phyloP scores from a whole-genome alignment of 1,284 basidiomycete genomes.

The Puccinia triticina region DNA sequence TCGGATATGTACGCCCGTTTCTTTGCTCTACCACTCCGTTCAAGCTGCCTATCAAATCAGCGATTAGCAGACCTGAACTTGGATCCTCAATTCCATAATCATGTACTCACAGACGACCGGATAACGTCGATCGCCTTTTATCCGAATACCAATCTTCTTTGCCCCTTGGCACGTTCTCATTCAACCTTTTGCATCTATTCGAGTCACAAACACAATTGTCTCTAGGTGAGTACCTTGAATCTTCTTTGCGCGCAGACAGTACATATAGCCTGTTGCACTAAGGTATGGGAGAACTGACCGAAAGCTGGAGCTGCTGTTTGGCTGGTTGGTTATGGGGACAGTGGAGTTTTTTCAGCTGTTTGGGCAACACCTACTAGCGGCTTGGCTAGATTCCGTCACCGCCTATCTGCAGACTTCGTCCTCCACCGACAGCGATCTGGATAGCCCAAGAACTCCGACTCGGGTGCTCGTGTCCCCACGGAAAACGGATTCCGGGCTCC shows the following conservation, averaged over 20 bases:
- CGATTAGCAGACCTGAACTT: neutral
- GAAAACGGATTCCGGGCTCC: neutral
- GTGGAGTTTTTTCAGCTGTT: constrained; percentile 27
- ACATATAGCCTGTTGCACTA: neutral
- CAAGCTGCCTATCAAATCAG: neutral
- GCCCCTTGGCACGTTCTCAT: constrained; percentile 17
- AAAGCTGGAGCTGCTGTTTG: neutral
- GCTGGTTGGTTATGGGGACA: neutral
- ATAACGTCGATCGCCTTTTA: constrained; percentile 21
- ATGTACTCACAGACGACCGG: constrained; percentile 14
- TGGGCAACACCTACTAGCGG: constrained; percentile 11
- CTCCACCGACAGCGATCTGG: neutral
- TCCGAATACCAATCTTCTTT: constrained; percentile 27
- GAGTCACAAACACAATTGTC: constrained; percentile 6
- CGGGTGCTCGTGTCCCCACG: constrained; percentile 12
- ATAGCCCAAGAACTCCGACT: neutral
- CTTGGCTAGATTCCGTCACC: constrained; percentile 13
- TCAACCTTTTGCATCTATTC: constrained; percentile 31
- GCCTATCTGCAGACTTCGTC: neutral
- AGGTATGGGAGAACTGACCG: neutral
- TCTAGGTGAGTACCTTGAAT: constrained; percentile 22
- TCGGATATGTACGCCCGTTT: neutral
- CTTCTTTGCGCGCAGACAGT: neutral
- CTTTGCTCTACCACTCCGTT: constrained; percentile 19
- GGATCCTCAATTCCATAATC: neutral